Evolutionary conservation across 2,329 filamentous ascomycete genomes (phyloP).

Genomic region (Stenocarpella maydis): DNA sequence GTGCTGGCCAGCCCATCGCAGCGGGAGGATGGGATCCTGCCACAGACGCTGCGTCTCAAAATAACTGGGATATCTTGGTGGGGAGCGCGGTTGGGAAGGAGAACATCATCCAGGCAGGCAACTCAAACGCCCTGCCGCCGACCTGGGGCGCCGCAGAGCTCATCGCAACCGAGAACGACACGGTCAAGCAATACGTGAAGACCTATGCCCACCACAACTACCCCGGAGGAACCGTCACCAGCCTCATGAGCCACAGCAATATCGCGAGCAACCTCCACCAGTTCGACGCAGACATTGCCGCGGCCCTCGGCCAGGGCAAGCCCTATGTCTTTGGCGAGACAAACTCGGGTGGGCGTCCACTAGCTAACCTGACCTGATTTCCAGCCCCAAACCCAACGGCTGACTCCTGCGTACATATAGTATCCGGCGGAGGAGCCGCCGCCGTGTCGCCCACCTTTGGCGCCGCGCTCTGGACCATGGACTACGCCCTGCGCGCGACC

Average conservation of each 20-base stretch:
- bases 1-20: constrained; percentile 49
- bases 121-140: constrained; percentile 48
- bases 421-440: constrained; percentile 49
- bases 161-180: constrained; percentile 48
- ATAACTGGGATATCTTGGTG: constrained; percentile 48
- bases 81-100: constrained; percentile 46
- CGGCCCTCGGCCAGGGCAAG: constrained; percentile 49
- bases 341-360: constrained; percentile 50
- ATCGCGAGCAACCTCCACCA: constrained; percentile 50
- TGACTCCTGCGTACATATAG: too few relatives aligned
- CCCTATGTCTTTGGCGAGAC: constrained; percentile 59
- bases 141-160: constrained; percentile 50
- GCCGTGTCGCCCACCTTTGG: constrained; percentile 55
- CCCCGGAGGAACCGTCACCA: constrained; percentile 51
- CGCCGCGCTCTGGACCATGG: constrained; percentile 60
- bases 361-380: too few relatives aligned
- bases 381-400: too few relatives aligned
- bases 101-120: constrained; percentile 51
- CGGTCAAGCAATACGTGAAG: constrained; percentile 49
- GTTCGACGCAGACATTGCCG: constrained; percentile 51
- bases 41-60: constrained; percentile 49
- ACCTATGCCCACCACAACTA: constrained; percentile 59
- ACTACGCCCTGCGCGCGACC: constrained; percentile 51
- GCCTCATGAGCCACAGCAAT: constrained; percentile 54
- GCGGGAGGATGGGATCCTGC: constrained; percentile 48